Conservation (phyloP, 768 basidiomycete genomes). For the Panaeolus cyanescens region DNA sequence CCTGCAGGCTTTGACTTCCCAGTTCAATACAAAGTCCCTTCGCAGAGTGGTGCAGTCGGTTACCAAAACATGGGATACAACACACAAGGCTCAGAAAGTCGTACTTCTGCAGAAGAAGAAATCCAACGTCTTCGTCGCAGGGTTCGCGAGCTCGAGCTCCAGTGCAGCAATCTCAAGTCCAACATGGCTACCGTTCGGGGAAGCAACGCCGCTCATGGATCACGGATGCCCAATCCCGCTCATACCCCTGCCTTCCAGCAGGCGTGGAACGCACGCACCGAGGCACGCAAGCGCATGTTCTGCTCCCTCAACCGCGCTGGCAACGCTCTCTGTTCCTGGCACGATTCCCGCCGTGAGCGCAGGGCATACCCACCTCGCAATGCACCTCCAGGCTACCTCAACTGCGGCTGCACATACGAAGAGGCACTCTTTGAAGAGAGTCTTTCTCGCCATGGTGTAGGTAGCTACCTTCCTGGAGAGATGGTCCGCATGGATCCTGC, state of each 20-base stretch:
- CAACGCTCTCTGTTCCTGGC: constrained; percentile 89
- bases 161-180: constrained; percentile 50
- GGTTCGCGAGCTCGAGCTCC: constrained; percentile 65
- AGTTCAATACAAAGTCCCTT: constrained; percentile 1
- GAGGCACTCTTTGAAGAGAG: constrained; percentile 89
- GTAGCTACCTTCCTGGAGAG: constrained; percentile 83
- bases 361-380: constrained; percentile 76
- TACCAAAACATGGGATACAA: constrained; percentile 1
- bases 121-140: constrained; percentile 54
- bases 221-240: constrained; percentile 32
- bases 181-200: constrained; percentile 26
- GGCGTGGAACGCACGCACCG: constrained; percentile 74
- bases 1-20: constrained; percentile 14
- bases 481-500: constrained; percentile 89
- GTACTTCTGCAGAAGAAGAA: constrained; percentile 46
- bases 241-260: constrained; percentile 51
- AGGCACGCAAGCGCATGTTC: constrained; percentile 67
- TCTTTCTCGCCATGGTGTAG: constrained; percentile 75
- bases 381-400: constrained; percentile 76
- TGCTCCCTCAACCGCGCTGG: constrained; percentile 87
- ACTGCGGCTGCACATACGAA: constrained; percentile 85
- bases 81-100: constrained; percentile 8
- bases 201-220: constrained; percentile 13
- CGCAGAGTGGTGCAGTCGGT: neutral
- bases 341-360: constrained; percentile 85